Conservation (phyloP, 768 basidiomycete species). For the Mycena belliarum region DNA sequence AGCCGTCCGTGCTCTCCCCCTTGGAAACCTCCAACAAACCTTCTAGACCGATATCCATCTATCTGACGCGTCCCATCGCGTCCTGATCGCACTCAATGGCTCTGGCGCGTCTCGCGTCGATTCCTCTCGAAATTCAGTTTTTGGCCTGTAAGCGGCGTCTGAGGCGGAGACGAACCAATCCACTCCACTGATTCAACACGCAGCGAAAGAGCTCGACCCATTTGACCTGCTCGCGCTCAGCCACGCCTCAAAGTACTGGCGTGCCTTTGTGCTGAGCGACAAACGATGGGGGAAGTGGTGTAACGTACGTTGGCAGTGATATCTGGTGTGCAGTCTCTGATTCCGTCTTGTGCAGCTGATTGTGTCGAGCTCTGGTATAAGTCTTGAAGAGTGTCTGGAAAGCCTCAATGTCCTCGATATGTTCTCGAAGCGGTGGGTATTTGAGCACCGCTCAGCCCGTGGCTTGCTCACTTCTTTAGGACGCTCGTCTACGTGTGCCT, state of each 20-base stretch:
- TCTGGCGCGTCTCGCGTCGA: conserved; percentile 5
- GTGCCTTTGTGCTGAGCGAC: conserved; percentile 15
- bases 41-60: too few relatives aligned
- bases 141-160: neutral
- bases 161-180: too few relatives aligned
- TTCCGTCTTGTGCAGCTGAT: neutral
- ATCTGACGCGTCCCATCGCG: neutral
- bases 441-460: too few relatives aligned
- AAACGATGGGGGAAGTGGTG: conserved; percentile 19
- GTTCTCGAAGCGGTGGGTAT: conserved; percentile 7
- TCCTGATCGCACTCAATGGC: neutral
- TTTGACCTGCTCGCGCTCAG: conserved; percentile 14
- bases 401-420: conserved; percentile 5
- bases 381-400: conserved; percentile 4
- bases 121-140: conserved; percentile 7
- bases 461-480: neutral
- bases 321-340: neutral
- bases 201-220: conserved; percentile 8
- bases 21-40: too few relatives aligned
- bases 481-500: conserved; percentile 8
- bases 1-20: too few relatives aligned
- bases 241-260: conserved; percentile 17
- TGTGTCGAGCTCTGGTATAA: neutral
- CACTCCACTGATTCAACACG: too few relatives aligned
- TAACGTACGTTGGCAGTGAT: neutral